Base-by-base conservation (phyloP, 352 stramenopile species). In the Blastocystis sp. region DNA sequence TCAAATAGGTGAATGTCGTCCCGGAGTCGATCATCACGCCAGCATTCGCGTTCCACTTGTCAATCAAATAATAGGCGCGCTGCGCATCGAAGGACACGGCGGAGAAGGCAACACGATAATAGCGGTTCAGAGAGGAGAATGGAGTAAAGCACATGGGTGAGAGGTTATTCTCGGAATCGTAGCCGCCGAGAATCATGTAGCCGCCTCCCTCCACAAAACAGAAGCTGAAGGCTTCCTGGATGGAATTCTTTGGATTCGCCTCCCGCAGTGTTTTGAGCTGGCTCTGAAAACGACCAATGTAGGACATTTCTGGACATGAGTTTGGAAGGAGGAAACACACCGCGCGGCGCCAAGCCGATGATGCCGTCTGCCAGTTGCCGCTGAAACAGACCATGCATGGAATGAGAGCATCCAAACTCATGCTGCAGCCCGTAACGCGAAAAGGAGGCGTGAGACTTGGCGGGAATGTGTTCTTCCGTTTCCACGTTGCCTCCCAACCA, bases 21-120 rank as follows among this genome's bases (percentile, higher is more conserved):
- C 77, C 77, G 19, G 40, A 66, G 34, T 87, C 77, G 53, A 87
- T 87, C 65, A 87, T 77, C 17, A 87, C 62, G 17, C 77, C 77
- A 11, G 19, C 28, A 0, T 81, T 66, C 48, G 19, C 21, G 19
- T 81, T 81, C 71, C 71, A 81, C 52, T 53, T 43, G 3, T 65
- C 45, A 4, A 64, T 19, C 2, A 48, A 43, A 3, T 19, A 40
- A 40, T 45, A 67, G 4, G 71, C 71, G 28, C 71, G 43, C 28
- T 81, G 41, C 1, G 52, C 19, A 11, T 38, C 71, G 56, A 81
- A 66, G 14, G 19, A 81, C 17, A 81, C 52, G 2, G 19, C 9
- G 4, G 28, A 23, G 23, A 65, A n/a, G 34, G 23, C 23, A 1
- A 81, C 23, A 40, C 71, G 71, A 34, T 64, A 81, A 40, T 81